A percentile compares a stretch with the other conserved stretches of the same genome.
These are phyloP conservation scores for Seiridium cupressi DNA, from an alignment of 2,329 filamentous ascomycete genomes.

Conservation along the genomic window DNA sequence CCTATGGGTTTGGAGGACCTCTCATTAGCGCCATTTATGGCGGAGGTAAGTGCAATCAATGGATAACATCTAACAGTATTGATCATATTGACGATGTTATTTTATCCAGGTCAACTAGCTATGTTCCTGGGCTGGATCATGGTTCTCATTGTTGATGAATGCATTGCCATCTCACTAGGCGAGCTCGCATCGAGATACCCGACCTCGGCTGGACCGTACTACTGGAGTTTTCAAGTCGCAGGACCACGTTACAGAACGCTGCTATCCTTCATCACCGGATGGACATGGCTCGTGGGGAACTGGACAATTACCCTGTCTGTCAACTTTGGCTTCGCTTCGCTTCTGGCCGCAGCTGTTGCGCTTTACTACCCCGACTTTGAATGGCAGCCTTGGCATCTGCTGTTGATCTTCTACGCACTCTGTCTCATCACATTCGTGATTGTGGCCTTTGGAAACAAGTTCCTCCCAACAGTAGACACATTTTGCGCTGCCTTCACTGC, in stretches of 20 bases:
- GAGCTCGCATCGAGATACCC: constrained; percentile 52
- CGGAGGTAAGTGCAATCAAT: constrained; percentile 27
- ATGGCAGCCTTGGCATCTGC: constrained; percentile 54
- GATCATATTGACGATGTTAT: not conserved
- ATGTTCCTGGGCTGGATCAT: constrained; percentile 58
- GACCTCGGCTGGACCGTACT: constrained; percentile 50
- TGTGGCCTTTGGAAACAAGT: constrained; percentile 55
- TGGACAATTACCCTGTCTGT: constrained; percentile 52
- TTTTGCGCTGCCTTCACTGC: constrained; percentile 55
- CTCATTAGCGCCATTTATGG: constrained; percentile 36
- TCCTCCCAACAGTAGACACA: constrained; percentile 58
- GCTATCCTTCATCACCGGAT: constrained; percentile 51
- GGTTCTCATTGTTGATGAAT: constrained; percentile 51
- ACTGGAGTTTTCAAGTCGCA: constrained; percentile 51
- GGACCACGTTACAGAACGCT: constrained; percentile 37
- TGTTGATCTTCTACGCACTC: constrained; percentile 62
- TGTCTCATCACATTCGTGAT: constrained; percentile 53
- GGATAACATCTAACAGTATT: not conserved
- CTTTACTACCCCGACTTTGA: constrained; percentile 54
- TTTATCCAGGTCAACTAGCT: constrained; percentile 41
- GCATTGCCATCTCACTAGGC: constrained; percentile 47
- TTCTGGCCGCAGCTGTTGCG: constrained; percentile 49
- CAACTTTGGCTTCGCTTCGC: constrained; percentile 53
- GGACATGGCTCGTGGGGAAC: constrained; percentile 51
- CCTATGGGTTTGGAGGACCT: constrained; percentile 45